Base-by-base conservation (phyloP, 441 rosid species). In the Bocquillonia castaneifolia region DNA sequence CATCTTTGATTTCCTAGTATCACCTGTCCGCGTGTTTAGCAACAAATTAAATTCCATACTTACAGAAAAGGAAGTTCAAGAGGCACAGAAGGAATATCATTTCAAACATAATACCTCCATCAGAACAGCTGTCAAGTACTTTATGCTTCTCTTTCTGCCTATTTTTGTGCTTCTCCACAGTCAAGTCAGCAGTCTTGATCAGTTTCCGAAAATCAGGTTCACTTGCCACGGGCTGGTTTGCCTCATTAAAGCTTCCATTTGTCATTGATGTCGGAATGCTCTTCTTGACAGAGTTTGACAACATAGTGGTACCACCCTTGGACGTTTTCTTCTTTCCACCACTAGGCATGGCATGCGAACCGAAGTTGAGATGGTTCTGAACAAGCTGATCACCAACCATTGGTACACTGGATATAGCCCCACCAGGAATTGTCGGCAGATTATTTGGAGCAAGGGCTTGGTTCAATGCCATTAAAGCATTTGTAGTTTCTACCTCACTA, bases 401-500 rank as follows among this genome's bases (percentile, higher is more conserved):
- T 53, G 70, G 64, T 64, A n/a, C 58, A 32, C 70, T 72, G 51
- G 79, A 64, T 48, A 59, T 60, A 47, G 28, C 48, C 39, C 62
- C 79, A 45, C 69, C 80, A 56, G 76, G 51, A 72, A 79, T 85
- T 71, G 76, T 72, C 45, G 72, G 88, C 70, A 72, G 70, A 51
- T 69, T 60, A 72, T 69, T 74, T 50, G 73, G 81, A 74, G 65
- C 70, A 29, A 88, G 86, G 62, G 65, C 81, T 61, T 76, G 90
- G 74, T 66, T 78, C 80, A 67, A 66, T 31, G 82, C 90, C 36
- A 76, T 66, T 55, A 83, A 74, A 63, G 96, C 96, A 65, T 71
- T 81, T 13, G 85, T 90, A 17, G 98, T 92, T 79, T 92, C 96
- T 53, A 83, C 88, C 84, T 94, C 93, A 3, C 79, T 82, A 64